A percentile compares a stretch with the other conserved stretches of the same genome.
Conservation (phyloP, 441 rosid genomes). For the Pelargonium australe region DNA sequence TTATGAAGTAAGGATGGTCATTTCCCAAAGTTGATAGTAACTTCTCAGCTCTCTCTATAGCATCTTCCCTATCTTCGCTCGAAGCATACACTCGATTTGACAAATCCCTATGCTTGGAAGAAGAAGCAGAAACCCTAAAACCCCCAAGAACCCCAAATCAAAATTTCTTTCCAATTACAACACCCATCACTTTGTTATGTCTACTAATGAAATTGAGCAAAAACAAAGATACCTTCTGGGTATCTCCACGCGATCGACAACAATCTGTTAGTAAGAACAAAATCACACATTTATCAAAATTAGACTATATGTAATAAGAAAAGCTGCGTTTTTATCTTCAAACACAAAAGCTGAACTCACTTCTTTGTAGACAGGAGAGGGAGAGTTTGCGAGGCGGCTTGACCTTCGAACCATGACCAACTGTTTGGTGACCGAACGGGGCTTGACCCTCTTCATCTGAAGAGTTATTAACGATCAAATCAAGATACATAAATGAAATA, state of each 20-base stretch:
- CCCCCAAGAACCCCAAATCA: neutral
- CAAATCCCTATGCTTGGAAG: constrained; percentile 36
- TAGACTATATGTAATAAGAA: neutral
- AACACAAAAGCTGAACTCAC: constrained; percentile 23
- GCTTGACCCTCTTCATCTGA: constrained; percentile 40
- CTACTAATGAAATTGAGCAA: neutral
- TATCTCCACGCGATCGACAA: constrained; percentile 27
- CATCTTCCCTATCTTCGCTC: constrained; percentile 44
- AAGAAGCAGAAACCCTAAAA: constrained; percentile 22
- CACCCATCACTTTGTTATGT: neutral
- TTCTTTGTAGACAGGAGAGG: constrained; percentile 45
- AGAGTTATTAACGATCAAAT: neutral
- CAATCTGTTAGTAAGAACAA: constrained; percentile 26
- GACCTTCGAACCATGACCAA: constrained; percentile 54
- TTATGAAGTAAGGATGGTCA: constrained; percentile 41
- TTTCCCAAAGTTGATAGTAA: constrained; percentile 35
- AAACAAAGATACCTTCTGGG: constrained; percentile 37
- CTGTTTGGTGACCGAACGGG: constrained; percentile 33
- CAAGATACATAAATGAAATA: no score
- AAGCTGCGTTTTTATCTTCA: neutral
- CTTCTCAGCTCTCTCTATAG: constrained; percentile 52
- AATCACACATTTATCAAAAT: constrained; percentile 8
- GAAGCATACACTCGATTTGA: constrained; percentile 49
- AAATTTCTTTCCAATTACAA: neutral
- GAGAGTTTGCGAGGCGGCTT: constrained; percentile 44